phyloP scores from a whole-genome alignment of 148 eudicot species.

The Rhododendron ovatum region DNA sequence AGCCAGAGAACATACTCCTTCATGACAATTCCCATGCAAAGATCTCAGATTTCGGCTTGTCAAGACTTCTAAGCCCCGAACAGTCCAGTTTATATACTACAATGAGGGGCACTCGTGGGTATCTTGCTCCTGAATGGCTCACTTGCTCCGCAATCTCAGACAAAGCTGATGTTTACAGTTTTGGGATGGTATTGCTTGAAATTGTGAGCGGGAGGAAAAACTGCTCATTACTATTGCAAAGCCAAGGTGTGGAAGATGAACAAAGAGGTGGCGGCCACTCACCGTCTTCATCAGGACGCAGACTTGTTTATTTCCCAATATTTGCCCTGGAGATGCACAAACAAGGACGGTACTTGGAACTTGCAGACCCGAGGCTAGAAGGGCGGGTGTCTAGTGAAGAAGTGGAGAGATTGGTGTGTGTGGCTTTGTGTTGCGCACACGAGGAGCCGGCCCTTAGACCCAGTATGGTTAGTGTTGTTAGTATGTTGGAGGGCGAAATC shows the following conservation, averaged over 20 bases:
- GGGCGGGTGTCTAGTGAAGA: slow-evolving; percentile 57
- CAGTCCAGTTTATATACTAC: slow-evolving; percentile 75
- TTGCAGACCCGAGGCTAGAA: slow-evolving; percentile 58
- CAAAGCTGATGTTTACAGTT: slow-evolving; percentile 84
- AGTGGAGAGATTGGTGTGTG: slow-evolving; percentile 60
- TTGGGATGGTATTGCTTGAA: slow-evolving; percentile 60
- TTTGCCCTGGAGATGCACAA: too few relatives aligned
- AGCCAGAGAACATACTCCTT: slow-evolving; percentile 81
- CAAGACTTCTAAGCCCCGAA: slow-evolving; percentile 66
- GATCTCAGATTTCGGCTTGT: slow-evolving; percentile 81
- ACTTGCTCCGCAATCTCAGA: slow-evolving; percentile 77
- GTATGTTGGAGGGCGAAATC: slow-evolving; percentile 60
- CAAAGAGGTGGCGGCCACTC: slow-evolving; percentile 28
- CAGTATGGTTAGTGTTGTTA: slow-evolving; percentile 53
- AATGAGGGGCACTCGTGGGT: slow-evolving; percentile 63
- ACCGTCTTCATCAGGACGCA: slow-evolving; percentile 28
- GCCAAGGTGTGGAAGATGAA: slow-evolving; percentile 45
- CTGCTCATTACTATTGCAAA: slow-evolving; percentile 33
- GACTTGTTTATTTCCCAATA: neutral
- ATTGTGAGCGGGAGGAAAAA: slow-evolving; percentile 54
- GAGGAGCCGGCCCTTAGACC: slow-evolving; percentile 34
- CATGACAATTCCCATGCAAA: slow-evolving; percentile 56
- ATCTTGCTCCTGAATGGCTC: slow-evolving; percentile 60
- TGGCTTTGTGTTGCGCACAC: slow-evolving; percentile 49
- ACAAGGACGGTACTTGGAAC: slow-evolving; percentile 28